phyloP scores from a whole-genome alignment of 78 protist genomes.

The Dictyostelium citrinum region DNA sequence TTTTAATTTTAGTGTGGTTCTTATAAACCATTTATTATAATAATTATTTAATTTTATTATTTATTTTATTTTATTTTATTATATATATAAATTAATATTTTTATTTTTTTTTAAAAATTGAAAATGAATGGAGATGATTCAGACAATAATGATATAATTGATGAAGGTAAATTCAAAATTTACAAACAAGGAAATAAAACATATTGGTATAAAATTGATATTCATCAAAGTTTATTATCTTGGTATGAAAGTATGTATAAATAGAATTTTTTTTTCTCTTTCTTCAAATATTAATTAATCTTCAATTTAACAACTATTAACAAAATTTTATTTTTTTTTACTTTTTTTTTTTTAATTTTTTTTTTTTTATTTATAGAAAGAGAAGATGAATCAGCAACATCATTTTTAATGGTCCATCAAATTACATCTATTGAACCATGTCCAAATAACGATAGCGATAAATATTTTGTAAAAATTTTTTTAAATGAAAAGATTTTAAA shows the following conservation, averaged over 20 bases:
- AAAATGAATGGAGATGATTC: not conserved
- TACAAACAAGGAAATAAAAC: not conserved
- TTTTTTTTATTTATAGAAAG: not conserved
- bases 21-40: not conserved
- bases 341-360: too few relatives aligned
- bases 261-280: not conserved
- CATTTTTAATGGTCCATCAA: constrained; percentile 2
- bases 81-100: too few relatives aligned
- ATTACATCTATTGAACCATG: not conserved
- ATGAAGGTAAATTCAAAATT: not conserved
- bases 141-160: not conserved
- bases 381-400: not conserved
- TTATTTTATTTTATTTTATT: too few relatives aligned
- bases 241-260: constrained; percentile 10
- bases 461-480: not conserved
- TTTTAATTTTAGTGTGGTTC: too few relatives aligned
- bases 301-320: too few relatives aligned
- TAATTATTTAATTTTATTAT: not conserved
- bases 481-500: not conserved
- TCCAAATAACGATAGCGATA: not conserved
- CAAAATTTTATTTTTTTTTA: too few relatives aligned
- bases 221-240: not conserved
- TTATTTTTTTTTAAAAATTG: not conserved
- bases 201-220: constrained; percentile 23
- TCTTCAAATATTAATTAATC: too few relatives aligned